Evolutionary conservation across 805 yeast genomes (phyloP).

Genomic region (Groenewaldozyma salmanticensis): DNA sequence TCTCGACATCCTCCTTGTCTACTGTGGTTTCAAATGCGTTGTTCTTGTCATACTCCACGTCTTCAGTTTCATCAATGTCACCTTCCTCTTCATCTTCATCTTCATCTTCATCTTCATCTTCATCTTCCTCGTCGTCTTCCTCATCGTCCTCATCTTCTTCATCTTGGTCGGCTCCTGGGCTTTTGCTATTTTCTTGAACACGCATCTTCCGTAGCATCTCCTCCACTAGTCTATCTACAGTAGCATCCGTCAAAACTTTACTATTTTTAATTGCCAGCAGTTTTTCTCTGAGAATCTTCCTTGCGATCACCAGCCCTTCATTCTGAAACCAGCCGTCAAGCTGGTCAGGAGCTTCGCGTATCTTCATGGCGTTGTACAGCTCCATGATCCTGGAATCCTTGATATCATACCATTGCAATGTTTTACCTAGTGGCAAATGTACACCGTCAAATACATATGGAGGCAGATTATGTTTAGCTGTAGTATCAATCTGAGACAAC

Average conservation of each 20-base stretch:
- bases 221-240: conserved; percentile 4
- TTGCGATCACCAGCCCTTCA: conserved; percentile 49
- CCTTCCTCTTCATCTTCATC: conserved; percentile 7
- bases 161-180: conserved; percentile 20
- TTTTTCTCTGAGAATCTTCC: conserved; percentile 66
- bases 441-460: conserved; percentile 61
- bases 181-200: conserved; percentile 1
- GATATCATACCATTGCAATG: conserved; percentile 74
- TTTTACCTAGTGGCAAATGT: conserved; percentile 55
- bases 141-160: conserved; percentile 19
- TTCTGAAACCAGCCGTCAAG: conserved; percentile 76
- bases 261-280: conserved; percentile 47
- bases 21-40: no score
- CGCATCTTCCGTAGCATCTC: conserved; percentile 9
- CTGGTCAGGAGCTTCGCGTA: conserved; percentile 36
- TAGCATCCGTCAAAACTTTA: conserved; percentile 22
- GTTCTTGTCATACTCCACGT: no score
- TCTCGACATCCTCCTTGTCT: no score
- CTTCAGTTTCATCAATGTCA: conserved; percentile 1
- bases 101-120: conserved; percentile 10
- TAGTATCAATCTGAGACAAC: conserved; percentile 16
- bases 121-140: conserved; percentile 9
- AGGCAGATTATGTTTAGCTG: conserved; percentile 26
- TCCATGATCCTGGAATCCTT: conserved; percentile 49
- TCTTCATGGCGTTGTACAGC: conserved; percentile 32